Conservation (phyloP, 2,329 filamentous ascomycete genomes). For the Fusarium proliferatum region DNA sequence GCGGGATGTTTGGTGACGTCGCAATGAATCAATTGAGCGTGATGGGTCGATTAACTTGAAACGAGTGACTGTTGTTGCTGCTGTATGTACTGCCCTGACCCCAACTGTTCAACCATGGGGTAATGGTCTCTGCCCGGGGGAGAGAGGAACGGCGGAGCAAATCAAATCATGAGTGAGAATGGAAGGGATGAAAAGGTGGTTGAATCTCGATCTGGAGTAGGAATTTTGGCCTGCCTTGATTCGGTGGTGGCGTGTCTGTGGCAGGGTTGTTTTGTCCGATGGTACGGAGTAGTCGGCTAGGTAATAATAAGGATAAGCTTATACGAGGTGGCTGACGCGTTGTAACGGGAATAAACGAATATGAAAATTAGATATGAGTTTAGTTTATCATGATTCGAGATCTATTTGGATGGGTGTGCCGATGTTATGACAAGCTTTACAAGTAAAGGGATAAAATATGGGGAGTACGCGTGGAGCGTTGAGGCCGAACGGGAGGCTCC, state of each 20-base stretch:
- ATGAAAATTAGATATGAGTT: not conserved
- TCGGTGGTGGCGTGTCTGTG: slow-evolving; percentile 27
- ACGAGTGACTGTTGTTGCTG: slow-evolving; percentile 27
- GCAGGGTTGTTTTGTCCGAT: slow-evolving; percentile 27
- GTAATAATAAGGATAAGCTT: slow-evolving; percentile 2
- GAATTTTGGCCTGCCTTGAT: slow-evolving; percentile 33
- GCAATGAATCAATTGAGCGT: slow-evolving; percentile 6
- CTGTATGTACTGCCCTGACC: slow-evolving; percentile 4
- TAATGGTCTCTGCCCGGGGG: slow-evolving; percentile 14
- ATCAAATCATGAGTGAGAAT: slow-evolving; percentile 25
- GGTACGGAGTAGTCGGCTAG: not conserved
- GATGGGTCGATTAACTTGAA: slow-evolving; percentile 14
- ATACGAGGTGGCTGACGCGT: slow-evolving; percentile 18
- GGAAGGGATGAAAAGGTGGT: slow-evolving; percentile 9
- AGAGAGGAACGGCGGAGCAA: slow-evolving; percentile 3
- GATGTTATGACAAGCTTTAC: slow-evolving; percentile 2
- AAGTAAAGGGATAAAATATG: slow-evolving; percentile 18
- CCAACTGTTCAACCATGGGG: slow-evolving; percentile 21
- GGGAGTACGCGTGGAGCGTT: slow-evolving; percentile 31
- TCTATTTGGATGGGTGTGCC: not conserved
- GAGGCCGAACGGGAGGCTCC: not conserved
- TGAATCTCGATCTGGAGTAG: slow-evolving; percentile 32
- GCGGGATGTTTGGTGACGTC: slow-evolving; percentile 8
- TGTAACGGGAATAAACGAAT: slow-evolving; percentile 4
- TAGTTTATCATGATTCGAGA: not conserved